Evolutionary conservation across 2,329 filamentous ascomycete genomes (phyloP), one percentile per base, ranked within the genome.

Genomic region (Aureobasidium uvarum): DNA sequence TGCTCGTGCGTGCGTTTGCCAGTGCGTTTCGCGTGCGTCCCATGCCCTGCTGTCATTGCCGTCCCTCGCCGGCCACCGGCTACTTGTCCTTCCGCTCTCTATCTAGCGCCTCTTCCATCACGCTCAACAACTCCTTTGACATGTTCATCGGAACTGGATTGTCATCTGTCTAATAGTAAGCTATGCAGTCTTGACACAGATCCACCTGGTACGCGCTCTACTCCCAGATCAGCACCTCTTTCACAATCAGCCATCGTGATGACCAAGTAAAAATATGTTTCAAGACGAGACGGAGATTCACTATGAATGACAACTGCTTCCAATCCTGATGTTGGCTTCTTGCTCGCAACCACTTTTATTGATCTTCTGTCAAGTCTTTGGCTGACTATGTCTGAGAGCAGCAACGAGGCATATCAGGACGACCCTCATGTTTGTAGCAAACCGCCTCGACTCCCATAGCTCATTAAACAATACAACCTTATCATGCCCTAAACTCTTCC

Each of bases 401-500:
- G 25, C 25, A 25, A 25, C 25, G 25, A 25, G 25, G 25, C 25
- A 25, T 25, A 25, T 25, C 25, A 25, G 25, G 25, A 25, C 25
- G 36, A 56, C 36, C n/a, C 11, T 56, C 20, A n/a, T n/a, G 11
- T n/a, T 38, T 25, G 36, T 14, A 28, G 4, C 16, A 56, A 20
- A 36, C 20, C 43, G 36, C 36, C 18, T 14, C 5, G 2, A 60
- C 6, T 31, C 25, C 20, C 28, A 39, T 60, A 45, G n/a, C n/a
- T 38, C 28, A 39, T 13, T 13, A 2, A 38, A 31, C 8, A 38
- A 62, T 6, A 20, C 20, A 28, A 45, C n/a, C 10, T 46, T 13
- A 46, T 59, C 52, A 54, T 20, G 8, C 54, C 67, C 75, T 74
- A 39, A 79, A 67, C 4, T 76, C 71, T 62, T 76, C 74, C 67